A percentile compares a stretch with the other conserved stretches of the same genome.
Conservation (phyloP, 371 early-diverging fungal genomes). For the Batrachochytrium dendrobatidis region DNA sequence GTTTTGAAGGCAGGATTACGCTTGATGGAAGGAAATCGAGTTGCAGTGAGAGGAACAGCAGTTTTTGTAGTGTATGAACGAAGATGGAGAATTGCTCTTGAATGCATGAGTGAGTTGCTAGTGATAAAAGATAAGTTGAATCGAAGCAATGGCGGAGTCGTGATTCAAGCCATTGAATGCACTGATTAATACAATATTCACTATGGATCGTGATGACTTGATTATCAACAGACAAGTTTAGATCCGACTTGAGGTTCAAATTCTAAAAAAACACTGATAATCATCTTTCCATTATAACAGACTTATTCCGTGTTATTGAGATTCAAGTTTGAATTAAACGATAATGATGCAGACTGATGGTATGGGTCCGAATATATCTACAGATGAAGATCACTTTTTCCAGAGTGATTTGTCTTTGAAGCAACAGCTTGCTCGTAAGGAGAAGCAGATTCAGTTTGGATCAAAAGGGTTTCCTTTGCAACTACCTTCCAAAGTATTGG, state of each 20-base stretch:
- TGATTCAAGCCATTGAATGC: too few relatives aligned
- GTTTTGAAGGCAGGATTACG: conserved; percentile 50
- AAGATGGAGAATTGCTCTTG: background rate
- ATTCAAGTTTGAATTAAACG: too few relatives aligned
- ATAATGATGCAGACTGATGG: background rate
- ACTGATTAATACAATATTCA: too few relatives aligned
- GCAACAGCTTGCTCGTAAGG: conserved; percentile 45
- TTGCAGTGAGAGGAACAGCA: conserved; percentile 38
- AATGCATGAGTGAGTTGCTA: too few relatives aligned
- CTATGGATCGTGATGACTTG: too few relatives aligned
- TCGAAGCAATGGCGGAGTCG: too few relatives aligned
- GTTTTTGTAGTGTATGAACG: background rate
- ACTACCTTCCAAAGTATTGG: conserved; percentile 57
- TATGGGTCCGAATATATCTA: conserved; percentile 18
- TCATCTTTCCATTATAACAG: too few relatives aligned
- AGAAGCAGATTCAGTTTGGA: conserved; percentile 30
- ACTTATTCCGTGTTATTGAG: too few relatives aligned
- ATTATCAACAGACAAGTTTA: too few relatives aligned
- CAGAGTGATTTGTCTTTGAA: conserved; percentile 68
- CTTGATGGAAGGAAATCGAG: conserved; percentile 44
- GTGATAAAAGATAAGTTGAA: too few relatives aligned
- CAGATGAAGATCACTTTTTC: conserved; percentile 63
- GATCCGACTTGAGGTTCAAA: too few relatives aligned
- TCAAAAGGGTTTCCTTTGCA: conserved; percentile 47
- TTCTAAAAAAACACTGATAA: too few relatives aligned